Base-by-base conservation (phyloP, 768 basidiomycete species). In the Candolleomyces aberdarensis region DNA sequence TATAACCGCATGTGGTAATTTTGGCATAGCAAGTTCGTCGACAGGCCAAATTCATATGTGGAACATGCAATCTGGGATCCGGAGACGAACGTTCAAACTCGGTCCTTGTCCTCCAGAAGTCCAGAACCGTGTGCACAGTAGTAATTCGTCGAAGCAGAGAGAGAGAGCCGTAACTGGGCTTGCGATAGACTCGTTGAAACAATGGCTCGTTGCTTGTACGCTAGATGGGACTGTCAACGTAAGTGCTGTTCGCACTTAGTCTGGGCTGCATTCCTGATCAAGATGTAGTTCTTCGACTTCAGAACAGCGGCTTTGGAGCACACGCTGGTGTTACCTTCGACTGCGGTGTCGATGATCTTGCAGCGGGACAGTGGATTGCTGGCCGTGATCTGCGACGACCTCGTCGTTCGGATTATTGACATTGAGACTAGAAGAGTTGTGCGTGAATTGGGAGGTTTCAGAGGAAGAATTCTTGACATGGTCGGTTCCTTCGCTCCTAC, bases 21-120 rank as follows among this genome's bases (percentile, higher is more conserved):
- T 98, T 70, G 93, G 91, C 31, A 72, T 98, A 11, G 93, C 86
- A 3, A 87, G 94, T 26, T 89, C 90, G 1, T 91, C 92, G 2
- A 88, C 85, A 0, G 91, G 92, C 2, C 81, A 80, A 26, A 89
- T 98, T 43, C 73, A 85, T 60, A 88, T 96, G 88, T 98, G 94
- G 91, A 99, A 98, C 70, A 86, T 99, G 87, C 96, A 99, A 73
- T 94, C 92, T 3, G 97, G 97, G 1, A 83, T 95, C 60, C 83
- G 84, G 66, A 82, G 96, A 49, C 92, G 90, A 74, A 80, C 82
- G 1, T 98, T 92, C 71, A 76, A 80, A 62, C 68, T 96, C 22
- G 89, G 88, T 0, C 72, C 81, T 20, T 84, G 82, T 67, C 89
- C 89, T 22, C 72, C 80, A 20, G 85, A 84, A 62, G 80, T 81